Percentiles rank a stretch among this genome's conserved stretches.
phyloP scores from a whole-genome alignment of 1,139 yeast species.

The Kurtzmaniella quercitrusa region DNA sequence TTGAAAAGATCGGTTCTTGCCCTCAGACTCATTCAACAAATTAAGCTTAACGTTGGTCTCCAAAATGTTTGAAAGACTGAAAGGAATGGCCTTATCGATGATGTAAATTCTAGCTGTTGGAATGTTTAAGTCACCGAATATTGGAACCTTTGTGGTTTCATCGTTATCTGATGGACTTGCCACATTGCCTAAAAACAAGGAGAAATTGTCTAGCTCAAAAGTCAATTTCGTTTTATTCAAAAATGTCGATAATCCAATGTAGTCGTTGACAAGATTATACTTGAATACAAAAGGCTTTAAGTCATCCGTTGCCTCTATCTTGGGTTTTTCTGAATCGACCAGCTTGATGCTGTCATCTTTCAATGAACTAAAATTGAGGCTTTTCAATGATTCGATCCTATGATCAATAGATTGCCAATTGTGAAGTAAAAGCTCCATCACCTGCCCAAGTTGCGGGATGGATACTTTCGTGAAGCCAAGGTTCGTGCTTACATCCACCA shows the following conservation, averaged over 20 bases:
- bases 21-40: conserved; percentile 25
- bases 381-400: conserved; percentile 12
- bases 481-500: conserved; percentile 19
- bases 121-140: conserved; percentile 35
- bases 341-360: not conserved
- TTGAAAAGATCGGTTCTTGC: conserved; percentile 43
- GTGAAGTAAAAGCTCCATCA: conserved; percentile 17
- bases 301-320: not conserved
- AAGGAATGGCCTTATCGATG: conserved; percentile 32
- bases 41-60: conserved; percentile 39
- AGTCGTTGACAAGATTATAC: conserved; percentile 28
- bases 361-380: conserved; percentile 2
- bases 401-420: conserved; percentile 12
- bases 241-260: conserved; percentile 32
- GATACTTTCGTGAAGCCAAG: conserved; percentile 33
- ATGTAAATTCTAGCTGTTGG: conserved; percentile 41
- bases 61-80: conserved; percentile 43
- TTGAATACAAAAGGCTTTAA: conserved; percentile 18
- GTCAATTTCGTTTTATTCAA: conserved; percentile 30
- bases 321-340: not conserved
- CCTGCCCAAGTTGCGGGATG: conserved; percentile 24
- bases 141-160: conserved; percentile 16
- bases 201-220: conserved; percentile 28
- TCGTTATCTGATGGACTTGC: conserved; percentile 12
- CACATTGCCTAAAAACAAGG: conserved; percentile 21